Evolutionary conservation across 106 monocot genomes (phyloP), one percentile per base, ranked within the genome.

Genomic region (Dendrobium huoshanense): DNA sequence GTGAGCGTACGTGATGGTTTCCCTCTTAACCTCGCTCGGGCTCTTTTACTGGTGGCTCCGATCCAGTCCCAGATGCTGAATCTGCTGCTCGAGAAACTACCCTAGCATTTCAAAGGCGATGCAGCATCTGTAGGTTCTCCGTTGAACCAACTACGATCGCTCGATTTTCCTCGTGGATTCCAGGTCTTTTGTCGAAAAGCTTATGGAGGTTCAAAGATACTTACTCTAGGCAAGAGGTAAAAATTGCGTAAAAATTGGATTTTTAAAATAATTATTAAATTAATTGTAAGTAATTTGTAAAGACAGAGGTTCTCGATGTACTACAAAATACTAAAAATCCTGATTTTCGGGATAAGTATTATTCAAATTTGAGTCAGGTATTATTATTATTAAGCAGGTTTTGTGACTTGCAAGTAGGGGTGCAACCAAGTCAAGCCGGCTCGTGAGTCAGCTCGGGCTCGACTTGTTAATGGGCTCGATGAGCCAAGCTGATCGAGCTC

Each of bases 211-310:
- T 4, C 45, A 79, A 10, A 51, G 94, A 94, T 87, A 78, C 85
- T 80, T 97, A 89, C 80, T 91, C 94, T 75, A 97, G 90, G 61
- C 97, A 92, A 86, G 97, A 97, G 80, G 96, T 94, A 27, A 27
- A 88, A 78, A 64, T 73, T 55, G 10, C 80, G 5, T 73, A 13
- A 49, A 37, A 75, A 45, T n/a, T 75, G 45, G 45, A 44, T 11
- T 76, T 76, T 49, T 49, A 27, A 27, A 27, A 27, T 27, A 27
- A 27, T 27, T 27, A 27, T 27, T 27, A 27, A 27, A 27, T 27
- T 27, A 27, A 27, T 27, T 27, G 27, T 27, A 27, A 27, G 27
- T 27, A 27, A 27, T 27, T 27, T 27, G 27, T 27, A 27, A 27
- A 27, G 27, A 27, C 27, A 27, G 27, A 27, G 27, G 27, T 27